These are phyloP conservation scores for Quambalaria eucalypti DNA, from an alignment of 1,284 basidiomycete genomes.

Conservation along the genomic window DNA sequence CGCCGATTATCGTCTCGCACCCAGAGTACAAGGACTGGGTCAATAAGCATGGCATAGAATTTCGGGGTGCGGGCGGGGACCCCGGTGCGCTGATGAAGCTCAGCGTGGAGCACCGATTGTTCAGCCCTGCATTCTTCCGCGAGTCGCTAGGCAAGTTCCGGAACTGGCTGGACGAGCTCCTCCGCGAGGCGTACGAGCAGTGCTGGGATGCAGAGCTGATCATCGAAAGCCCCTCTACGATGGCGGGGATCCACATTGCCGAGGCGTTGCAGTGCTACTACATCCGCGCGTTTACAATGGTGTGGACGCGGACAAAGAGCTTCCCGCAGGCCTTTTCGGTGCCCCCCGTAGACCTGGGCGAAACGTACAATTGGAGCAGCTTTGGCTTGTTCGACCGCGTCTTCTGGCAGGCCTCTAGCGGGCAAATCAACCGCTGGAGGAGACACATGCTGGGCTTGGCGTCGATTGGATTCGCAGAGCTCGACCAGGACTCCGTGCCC, in stretches of 20 bases:
- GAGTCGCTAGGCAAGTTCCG: constrained; percentile 34
- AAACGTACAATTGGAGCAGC: constrained; percentile 28
- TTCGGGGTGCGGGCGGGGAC: constrained; percentile 31
- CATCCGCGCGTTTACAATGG: constrained; percentile 43
- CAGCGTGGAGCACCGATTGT: constrained; percentile 28
- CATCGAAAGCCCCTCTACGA: constrained; percentile 36
- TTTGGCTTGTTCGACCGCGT: constrained; percentile 35
- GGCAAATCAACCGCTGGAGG: constrained; percentile 40
- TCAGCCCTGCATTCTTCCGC: constrained; percentile 25
- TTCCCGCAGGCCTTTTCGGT: constrained; percentile 42
- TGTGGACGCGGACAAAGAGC: constrained; percentile 31
- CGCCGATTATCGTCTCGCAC: constrained; percentile 59
- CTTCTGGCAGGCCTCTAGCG: constrained; percentile 35
- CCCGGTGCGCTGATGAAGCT: constrained; percentile 37
- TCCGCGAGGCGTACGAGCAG: constrained; percentile 25
- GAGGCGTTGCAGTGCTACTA: constrained; percentile 36
- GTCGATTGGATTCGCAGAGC: constrained; percentile 5
- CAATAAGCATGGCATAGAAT: constrained; percentile 43
- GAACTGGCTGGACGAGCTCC: constrained; percentile 36
- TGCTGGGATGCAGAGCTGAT: constrained; percentile 38
- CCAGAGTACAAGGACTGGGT: constrained; percentile 59
- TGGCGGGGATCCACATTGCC: constrained; percentile 40
- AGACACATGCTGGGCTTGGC: constrained; percentile 16
- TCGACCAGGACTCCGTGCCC: constrained; percentile 23
- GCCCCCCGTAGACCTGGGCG: constrained; percentile 23